Evolutionary conservation across 73 alveolate genomes (phyloP).

Genomic region (Stentor roeselii): DNA sequence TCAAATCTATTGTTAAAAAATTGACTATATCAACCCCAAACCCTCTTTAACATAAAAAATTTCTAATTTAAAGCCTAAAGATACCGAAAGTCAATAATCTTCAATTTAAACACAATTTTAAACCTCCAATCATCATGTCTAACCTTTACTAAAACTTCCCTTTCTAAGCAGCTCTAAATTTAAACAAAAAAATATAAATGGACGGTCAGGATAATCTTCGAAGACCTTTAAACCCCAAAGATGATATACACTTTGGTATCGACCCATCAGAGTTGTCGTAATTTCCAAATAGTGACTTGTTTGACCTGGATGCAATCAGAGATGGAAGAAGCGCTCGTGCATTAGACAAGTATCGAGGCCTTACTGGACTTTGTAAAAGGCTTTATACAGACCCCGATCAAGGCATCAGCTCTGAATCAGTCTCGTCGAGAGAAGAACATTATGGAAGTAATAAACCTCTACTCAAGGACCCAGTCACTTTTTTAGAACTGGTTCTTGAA

Average conservation of each 20-base stretch:
- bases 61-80: too few species aligned
- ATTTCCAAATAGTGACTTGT: neutral
- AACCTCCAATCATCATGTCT: too few species aligned
- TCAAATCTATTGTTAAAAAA: too few species aligned
- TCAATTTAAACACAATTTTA: too few species aligned
- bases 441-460: constrained; percentile 43
- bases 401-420: constrained; percentile 15
- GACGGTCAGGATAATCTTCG: constrained; percentile 14
- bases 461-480: constrained; percentile 36
- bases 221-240: constrained; percentile 46
- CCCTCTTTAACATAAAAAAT: too few species aligned
- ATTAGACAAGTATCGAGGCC: constrained; percentile 50
- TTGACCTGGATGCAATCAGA: neutral
- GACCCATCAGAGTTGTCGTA: constrained; percentile 2
- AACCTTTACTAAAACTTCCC: too few species aligned
- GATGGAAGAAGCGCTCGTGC: constrained; percentile 22
- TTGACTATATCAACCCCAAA: too few species aligned
- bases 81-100: too few species aligned
- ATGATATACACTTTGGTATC: neutral
- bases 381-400: constrained; percentile 59
- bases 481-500: constrained; percentile 61
- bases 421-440: neutral
- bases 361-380: constrained; percentile 54
- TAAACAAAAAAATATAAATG: neutral
- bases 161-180: neutral